These are phyloP conservation scores for Medicago truncatula DNA, from an alignment of 306 rosid species.

Conservation along the genomic window DNA sequence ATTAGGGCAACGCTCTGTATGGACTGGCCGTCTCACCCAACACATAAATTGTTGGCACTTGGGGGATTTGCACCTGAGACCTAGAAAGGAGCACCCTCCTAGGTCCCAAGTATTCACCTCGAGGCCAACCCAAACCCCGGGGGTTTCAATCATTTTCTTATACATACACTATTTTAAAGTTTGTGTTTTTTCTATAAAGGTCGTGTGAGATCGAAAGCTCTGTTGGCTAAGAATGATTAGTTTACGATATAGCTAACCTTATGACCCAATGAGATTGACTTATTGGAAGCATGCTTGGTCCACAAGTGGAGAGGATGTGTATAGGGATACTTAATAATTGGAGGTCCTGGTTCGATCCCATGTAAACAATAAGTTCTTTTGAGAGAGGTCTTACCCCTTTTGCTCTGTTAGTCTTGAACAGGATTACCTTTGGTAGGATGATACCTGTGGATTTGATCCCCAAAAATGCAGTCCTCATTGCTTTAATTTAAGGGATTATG, in stretches of 20 bases:
- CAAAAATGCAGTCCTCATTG: not conserved
- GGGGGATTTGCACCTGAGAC: too few relatives aligned
- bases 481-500: conserved; percentile 2
- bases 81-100: too few relatives aligned
- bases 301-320: not conserved
- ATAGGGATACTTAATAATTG: not conserved
- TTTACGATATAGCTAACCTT: not conserved
- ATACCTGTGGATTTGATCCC: not conserved
- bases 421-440: not conserved
- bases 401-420: not conserved
- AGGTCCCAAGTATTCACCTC: too few relatives aligned
- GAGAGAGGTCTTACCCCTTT: not conserved
- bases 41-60: too few relatives aligned
- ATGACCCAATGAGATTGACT: not conserved
- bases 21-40: too few relatives aligned
- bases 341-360: not conserved
- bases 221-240: conserved; percentile 10
- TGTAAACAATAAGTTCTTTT: not conserved
- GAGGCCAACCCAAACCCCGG: too few relatives aligned
- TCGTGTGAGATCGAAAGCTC: conserved; percentile 18
- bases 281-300: not conserved
- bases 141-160: conserved; percentile 3
- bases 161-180: conserved; percentile 31
- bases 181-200: not conserved
- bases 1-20: too few relatives aligned